Evolutionary conservation across 176 grass and related monocot species (phyloP), one percentile per base, ranked within the genome.

Genomic region (Panicum miliaceum): DNA sequence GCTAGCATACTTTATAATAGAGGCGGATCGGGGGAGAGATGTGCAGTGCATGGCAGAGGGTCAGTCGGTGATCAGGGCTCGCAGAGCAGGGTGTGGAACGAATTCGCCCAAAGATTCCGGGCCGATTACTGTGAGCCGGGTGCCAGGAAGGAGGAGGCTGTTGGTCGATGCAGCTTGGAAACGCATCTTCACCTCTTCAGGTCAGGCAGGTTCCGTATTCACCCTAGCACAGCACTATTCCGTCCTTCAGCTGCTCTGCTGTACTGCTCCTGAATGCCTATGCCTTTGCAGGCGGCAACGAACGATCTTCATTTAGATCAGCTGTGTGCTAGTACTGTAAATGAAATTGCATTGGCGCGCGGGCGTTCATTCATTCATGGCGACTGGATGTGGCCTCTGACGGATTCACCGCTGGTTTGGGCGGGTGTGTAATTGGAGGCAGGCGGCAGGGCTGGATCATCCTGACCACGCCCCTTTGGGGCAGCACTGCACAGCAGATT

Each of bases 101-200:
- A 88, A 72, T 84, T 71, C 72, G 50, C 58, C 50, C 61, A 26
- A 20, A 47, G 47, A 38, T 68, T 29, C 71, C 57, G 48, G 48
- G 11, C 47, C 68, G 68, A 25, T 13, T 62, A 58, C 23, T 22
- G 7, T 9, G 53, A 56, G 20, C 53, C 22, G 12, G 22, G n/a
- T 25, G 57, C 57, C 57, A 23, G 54, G 54, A 59, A 25, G 57
- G 23, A 60, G 59, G 12, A 11, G 27, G 61, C 27, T 18, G 62
- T 36, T 65, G 63, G 63, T 32, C 19, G 61, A 11, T 6, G 54
- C 20, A 23, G 20, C 22, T 23, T 57, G 20, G 20, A 57, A n/a
- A n/a, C 3, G 20, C 20, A n/a, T 57, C 20, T n/a, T n/a, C 54
- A 22, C 6, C 8, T 8, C 7, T 46, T 9, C 43, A 2, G 9